A percentile compares a stretch with the other conserved stretches of the same genome.
Evolutionary conservation across 768 basidiomycete species (phyloP).

Genomic region (Leccinum arenicola): DNA sequence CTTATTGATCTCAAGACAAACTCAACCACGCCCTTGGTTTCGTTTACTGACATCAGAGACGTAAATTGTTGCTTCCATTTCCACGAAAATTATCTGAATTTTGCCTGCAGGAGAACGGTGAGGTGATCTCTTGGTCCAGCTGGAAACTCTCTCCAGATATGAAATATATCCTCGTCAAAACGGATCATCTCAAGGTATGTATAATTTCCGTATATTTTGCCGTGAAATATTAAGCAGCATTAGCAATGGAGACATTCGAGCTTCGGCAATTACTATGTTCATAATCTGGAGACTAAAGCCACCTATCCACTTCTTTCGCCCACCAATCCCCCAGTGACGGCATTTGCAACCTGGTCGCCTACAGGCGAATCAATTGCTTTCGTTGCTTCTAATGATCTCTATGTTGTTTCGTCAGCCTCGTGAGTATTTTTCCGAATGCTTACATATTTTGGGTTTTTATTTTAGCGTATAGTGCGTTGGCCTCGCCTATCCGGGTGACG

Average conservation of each 20-base stretch:
- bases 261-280: slow-evolving; percentile 91
- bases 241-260: slow-evolving; percentile 95
- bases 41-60: slow-evolving; percentile 56
- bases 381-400: slow-evolving; percentile 87
- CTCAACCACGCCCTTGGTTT: slow-evolving; percentile 58
- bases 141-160: slow-evolving; percentile 93
- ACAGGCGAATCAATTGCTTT: slow-evolving; percentile 80
- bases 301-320: slow-evolving; percentile 75
- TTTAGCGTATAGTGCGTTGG: slow-evolving; percentile 29
- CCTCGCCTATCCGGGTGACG: slow-evolving; percentile 71
- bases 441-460: slow-evolving; percentile 7
- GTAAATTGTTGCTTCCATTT: slow-evolving; percentile 38
- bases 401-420: slow-evolving; percentile 68
- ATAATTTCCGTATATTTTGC: neutral
- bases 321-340: slow-evolving; percentile 63
- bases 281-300: slow-evolving; percentile 62
- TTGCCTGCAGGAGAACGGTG: slow-evolving; percentile 49
- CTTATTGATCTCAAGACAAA: slow-evolving; percentile 82
- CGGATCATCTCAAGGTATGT: slow-evolving; percentile 68
- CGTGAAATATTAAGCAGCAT: slow-evolving; percentile 4
- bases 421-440: slow-evolving; percentile 33
- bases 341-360: slow-evolving; percentile 88
- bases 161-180: slow-evolving; percentile 82
- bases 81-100: slow-evolving; percentile 1
- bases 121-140: slow-evolving; percentile 44